Percentiles rank a stretch among this genome's conserved stretches.
Evolutionary conservation across 169 alveolate genomes (phyloP).

Genomic region (Cryptosporidium xiaoi): DNA sequence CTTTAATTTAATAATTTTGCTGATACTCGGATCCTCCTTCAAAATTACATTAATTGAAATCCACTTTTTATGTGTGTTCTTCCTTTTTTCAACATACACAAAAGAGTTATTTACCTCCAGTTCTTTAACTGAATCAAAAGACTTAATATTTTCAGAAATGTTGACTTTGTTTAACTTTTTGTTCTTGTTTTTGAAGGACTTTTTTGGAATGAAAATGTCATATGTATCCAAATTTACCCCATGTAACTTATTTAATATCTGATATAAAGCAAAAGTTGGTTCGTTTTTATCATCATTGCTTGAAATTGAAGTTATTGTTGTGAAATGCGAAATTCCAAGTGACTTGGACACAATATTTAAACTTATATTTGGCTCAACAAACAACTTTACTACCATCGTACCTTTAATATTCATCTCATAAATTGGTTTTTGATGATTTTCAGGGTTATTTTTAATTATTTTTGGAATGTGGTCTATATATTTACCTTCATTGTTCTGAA

Average conservation of each 20-base stretch:
- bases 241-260: conserved; percentile 5
- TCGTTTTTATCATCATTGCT: background rate
- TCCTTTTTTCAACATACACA: background rate
- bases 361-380: conserved; percentile 1
- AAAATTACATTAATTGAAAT: background rate
- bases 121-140: conserved; percentile 23
- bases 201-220: conserved; percentile 28
- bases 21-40: conserved; percentile 16
- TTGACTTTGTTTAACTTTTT: background rate
- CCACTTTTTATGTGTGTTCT: too few relatives aligned
- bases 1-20: conserved; percentile 12
- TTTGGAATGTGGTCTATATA: background rate
- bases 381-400: background rate
- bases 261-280: background rate
- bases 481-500: background rate
- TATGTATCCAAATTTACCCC: conserved; percentile 18
- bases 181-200: conserved; percentile 2
- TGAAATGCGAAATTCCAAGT: conserved; percentile 5
- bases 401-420: conserved; percentile 5
- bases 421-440: background rate
- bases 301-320: conserved; percentile 32
- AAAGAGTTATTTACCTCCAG: conserved; percentile 3
- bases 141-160: background rate
- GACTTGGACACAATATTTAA: conserved; percentile 27
- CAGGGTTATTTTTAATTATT: conserved; percentile 12